Conservation (phyloP, 2,329 filamentous ascomycete genomes). For the Cladosporium sp. region DNA sequence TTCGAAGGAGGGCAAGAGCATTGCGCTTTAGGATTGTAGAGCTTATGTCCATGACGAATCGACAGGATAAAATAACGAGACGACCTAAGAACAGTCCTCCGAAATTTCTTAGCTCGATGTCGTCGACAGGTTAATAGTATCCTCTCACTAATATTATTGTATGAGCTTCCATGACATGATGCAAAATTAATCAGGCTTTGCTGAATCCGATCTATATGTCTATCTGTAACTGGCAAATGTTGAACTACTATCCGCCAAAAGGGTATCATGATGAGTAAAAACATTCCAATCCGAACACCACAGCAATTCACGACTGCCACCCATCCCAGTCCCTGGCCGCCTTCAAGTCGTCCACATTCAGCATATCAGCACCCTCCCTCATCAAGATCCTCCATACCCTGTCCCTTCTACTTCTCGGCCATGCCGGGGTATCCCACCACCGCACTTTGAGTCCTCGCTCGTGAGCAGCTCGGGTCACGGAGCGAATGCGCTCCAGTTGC, state of each 20-base stretch:
- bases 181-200: too few relatives aligned
- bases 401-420: slow-evolving; percentile 56
- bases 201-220: too few relatives aligned
- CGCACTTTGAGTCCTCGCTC: slow-evolving; percentile 58
- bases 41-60: background rate
- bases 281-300: background rate
- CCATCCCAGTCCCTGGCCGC: slow-evolving; percentile 55
- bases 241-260: background rate
- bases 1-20: slow-evolving; percentile 52
- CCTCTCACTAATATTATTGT: too few relatives aligned
- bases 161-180: too few relatives aligned
- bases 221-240: too few relatives aligned
- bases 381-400: slow-evolving; percentile 56
- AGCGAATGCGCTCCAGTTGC: slow-evolving; percentile 9
- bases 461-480: slow-evolving; percentile 44
- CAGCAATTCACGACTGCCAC: slow-evolving; percentile 48
- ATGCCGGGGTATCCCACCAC: slow-evolving; percentile 59
- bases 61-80: background rate
- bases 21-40: slow-evolving; percentile 19
- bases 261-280: background rate
- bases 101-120: background rate
- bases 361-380: slow-evolving; percentile 55
- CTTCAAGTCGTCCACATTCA: slow-evolving; percentile 60
- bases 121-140: background rate
- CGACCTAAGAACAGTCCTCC: background rate